Base-by-base conservation (phyloP, 2,329 filamentous ascomycete genomes). In the Biscogniauxia mediterranea region DNA sequence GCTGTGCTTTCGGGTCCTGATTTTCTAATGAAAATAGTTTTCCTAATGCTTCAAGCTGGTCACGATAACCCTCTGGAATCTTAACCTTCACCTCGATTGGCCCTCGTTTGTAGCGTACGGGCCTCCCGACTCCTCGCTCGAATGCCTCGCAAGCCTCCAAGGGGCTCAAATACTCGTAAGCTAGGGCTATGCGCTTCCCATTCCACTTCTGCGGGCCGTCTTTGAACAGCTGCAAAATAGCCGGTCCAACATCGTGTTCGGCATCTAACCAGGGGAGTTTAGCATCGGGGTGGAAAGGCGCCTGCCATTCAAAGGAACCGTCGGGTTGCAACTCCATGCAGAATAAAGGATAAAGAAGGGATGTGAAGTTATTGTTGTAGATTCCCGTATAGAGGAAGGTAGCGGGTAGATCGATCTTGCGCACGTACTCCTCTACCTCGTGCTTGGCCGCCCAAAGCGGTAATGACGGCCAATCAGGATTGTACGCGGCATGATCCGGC, bases 331-430 rank as follows among this genome's bases (percentile, higher is more conserved):
- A 80, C 65, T 96, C 92, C 90, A 97, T 96, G 78, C 93, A 95
- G 79, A 98, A 98, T 3, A 98, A 83, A 1, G 95, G 95, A 73
- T 97, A 98, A 1, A 87, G 88, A 32, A 97, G 83, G 54, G 91
- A 95, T 28, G 94, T 98, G 78, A 98, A 99, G 75, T 99, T 98
- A 78, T 98, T 98, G 82, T 98, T 97, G 82, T 98, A 99, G 70
- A 97, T 97, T 62, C 94, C 95, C 9, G 93, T 92, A 77, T 97
- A 97, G 66, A 97, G 89, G 75, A 97, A 98, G 0, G 94, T 98
- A 0, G 93, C 88, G 0, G 92, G 92, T 11, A 97, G 82, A 9
- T 88, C 88, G 50, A 97, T 85, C 73, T 92, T 86, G 61, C 91
- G 87, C 56, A 97, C 85, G 75, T 98, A 96, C 58, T 95, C 90